Evolutionary conservation across 2,329 filamentous ascomycete genomes (phyloP).

Genomic region (Penicillium sp.): DNA sequence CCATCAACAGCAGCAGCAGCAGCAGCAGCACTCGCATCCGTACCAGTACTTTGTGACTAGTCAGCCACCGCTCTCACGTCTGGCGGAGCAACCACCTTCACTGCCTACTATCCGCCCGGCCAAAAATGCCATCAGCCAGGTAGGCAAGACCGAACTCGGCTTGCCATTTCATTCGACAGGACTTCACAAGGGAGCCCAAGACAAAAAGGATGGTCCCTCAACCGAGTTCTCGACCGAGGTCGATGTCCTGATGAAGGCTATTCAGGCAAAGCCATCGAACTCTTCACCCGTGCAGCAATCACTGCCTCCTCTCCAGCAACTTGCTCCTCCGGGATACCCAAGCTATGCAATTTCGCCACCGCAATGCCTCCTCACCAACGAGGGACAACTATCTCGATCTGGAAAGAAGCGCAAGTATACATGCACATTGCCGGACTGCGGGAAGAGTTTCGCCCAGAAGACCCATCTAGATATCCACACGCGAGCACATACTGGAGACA

Average conservation of each 20-base stretch:
- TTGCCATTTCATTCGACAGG: neutral
- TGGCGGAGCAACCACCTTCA: conserved; percentile 35
- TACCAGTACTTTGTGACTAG: conserved; percentile 36
- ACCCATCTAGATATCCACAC: conserved; percentile 91
- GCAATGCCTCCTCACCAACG: conserved; percentile 30
- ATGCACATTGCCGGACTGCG: conserved; percentile 75
- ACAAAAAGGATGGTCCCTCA: conserved; percentile 41
- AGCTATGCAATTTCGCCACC: conserved; percentile 30
- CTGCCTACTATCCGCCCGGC: conserved; percentile 44
- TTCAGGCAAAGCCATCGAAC: conserved; percentile 66
- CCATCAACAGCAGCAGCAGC: too few species aligned
- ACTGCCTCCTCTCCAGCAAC: conserved; percentile 41
- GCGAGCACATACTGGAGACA: conserved; percentile 84
- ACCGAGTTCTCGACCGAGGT: conserved; percentile 78
- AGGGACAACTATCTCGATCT: conserved; percentile 40
- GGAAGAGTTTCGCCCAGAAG: conserved; percentile 85
- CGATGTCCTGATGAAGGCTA: conserved; percentile 85
- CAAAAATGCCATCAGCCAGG: conserved; percentile 41
- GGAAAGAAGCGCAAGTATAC: conserved; percentile 66
- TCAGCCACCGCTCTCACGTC: conserved; percentile 36
- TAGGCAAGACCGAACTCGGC: conserved; percentile 23
- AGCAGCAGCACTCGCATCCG: neutral
- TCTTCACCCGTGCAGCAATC: conserved; percentile 34
- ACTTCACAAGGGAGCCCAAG: neutral
- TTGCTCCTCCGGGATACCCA: conserved; percentile 30